Conservation (phyloP, 2,329 filamentous ascomycete species). For the Pseudogymnoascus sp. region DNA sequence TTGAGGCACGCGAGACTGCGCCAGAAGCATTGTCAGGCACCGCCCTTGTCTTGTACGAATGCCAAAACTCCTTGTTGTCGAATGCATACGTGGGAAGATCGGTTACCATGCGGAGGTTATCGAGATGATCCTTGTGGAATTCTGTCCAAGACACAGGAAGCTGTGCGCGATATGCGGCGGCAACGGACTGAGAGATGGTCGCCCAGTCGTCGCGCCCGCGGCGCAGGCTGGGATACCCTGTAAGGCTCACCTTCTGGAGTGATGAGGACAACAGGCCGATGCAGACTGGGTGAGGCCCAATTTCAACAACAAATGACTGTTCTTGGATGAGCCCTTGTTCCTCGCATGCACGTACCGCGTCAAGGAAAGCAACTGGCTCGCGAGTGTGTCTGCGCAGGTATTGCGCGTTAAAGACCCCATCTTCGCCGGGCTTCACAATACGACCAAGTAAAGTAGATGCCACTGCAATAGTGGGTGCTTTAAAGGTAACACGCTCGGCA, state of each 20-base stretch:
- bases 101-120: constrained; percentile 42
- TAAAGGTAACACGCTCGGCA: constrained; percentile 46
- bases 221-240: constrained; percentile 40
- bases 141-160: constrained; percentile 50
- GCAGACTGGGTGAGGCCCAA: constrained; percentile 64
- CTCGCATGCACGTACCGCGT: constrained; percentile 51
- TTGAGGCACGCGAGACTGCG: background rate
- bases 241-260: constrained; percentile 36
- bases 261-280: constrained; percentile 59
- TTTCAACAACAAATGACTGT: constrained; percentile 62
- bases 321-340: constrained; percentile 51
- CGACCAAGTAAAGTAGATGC: constrained; percentile 59
- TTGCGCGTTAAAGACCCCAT: constrained; percentile 46
- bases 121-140: constrained; percentile 48
- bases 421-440: constrained; percentile 43
- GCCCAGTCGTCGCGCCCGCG: constrained; percentile 48
- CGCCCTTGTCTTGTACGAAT: background rate
- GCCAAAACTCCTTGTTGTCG: constrained; percentile 51
- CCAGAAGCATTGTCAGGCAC: background rate
- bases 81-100: constrained; percentile 54
- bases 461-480: constrained; percentile 48
- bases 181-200: constrained; percentile 42
- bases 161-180: constrained; percentile 41
- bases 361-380: constrained; percentile 60
- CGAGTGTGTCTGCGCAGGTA: constrained; percentile 60